Percentiles rank a stretch among this genome's conserved stretches.
Conservation (phyloP, 202 grass and related monocot species). For the Brachypodium distachyon region DNA sequence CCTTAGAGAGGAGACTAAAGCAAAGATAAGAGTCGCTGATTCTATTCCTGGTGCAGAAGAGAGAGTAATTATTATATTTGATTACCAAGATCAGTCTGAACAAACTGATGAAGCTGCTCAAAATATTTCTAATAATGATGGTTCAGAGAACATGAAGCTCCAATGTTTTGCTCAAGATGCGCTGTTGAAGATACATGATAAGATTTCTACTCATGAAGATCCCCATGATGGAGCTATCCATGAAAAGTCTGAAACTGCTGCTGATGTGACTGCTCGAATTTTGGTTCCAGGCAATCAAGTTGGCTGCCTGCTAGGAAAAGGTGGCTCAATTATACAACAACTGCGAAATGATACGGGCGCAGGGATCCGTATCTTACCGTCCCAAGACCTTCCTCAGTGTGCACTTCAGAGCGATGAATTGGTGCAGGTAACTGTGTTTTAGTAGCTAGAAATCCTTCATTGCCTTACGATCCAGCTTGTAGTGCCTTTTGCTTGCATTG, state of each 20-base stretch:
- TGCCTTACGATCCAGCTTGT: constrained; percentile 10
- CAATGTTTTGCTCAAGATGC: constrained; percentile 84
- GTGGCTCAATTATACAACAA: constrained; percentile 93
- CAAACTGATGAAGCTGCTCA: constrained; percentile 27
- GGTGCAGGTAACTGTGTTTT: constrained; percentile 64
- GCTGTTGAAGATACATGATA: constrained; percentile 91
- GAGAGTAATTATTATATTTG: constrained; percentile 75
- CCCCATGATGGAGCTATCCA: constrained; percentile 34
- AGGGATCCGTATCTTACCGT: constrained; percentile 68
- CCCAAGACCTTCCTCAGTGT: constrained; percentile 68
- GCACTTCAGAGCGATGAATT: constrained; percentile 83
- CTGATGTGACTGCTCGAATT: constrained; percentile 64
- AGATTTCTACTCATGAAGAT: constrained; percentile 74
- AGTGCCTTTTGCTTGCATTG: constrained; percentile 2
- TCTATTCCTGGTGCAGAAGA: constrained; percentile 90
- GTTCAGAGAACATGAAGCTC: constrained; percentile 34
- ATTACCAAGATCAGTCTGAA: constrained; percentile 48
- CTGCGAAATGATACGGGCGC: constrained; percentile 71
- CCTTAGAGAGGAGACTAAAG: constrained; percentile 78
- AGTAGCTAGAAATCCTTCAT: constrained; percentile 2
- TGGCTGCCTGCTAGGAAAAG: constrained; percentile 90
- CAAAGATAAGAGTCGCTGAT: constrained; percentile 95
- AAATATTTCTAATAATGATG: constrained; percentile 28
- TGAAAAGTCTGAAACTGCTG: constrained; percentile 40
- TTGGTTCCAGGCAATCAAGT: constrained; percentile 89